Percentiles rank a stretch among this genome's conserved stretches.
These are phyloP conservation scores for Jackrogersella minutella DNA, from an alignment of 495 filamentous ascomycete genomes.

Conservation along the genomic window DNA sequence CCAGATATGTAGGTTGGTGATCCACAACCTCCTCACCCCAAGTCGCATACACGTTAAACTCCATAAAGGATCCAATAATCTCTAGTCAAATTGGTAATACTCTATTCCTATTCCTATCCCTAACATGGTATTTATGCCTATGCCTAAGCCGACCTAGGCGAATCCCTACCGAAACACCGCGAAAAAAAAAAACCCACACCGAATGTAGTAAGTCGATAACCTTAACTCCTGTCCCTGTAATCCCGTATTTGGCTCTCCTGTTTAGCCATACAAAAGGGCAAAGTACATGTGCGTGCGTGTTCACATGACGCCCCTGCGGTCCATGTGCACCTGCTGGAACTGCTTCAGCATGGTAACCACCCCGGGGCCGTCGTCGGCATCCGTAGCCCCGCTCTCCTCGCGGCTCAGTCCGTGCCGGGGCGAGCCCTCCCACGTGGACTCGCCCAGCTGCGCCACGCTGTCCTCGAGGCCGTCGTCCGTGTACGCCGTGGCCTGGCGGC, in stretches of 20 bases:
- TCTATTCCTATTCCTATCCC: not conserved
- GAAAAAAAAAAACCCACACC: not conserved
- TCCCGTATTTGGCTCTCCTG: not conserved
- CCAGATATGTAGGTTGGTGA: not conserved
- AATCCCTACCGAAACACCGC: not conserved
- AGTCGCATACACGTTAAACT: not conserved
- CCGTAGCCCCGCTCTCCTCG: slow-evolving; percentile 49
- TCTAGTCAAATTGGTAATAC: not conserved
- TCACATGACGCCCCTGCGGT: slow-evolving; percentile 57
- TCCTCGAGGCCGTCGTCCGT: slow-evolving; percentile 68
- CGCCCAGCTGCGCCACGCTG: slow-evolving; percentile 53
- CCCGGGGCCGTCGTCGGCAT: slow-evolving; percentile 60
- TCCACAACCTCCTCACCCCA: not conserved
- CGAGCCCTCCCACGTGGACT: slow-evolving; percentile 64
- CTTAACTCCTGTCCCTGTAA: not conserved
- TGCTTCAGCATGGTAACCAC: slow-evolving; percentile 90
- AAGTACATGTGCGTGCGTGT: not conserved
- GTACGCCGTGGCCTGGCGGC: slow-evolving; percentile 63
- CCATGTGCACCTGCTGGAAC: slow-evolving; percentile 84
- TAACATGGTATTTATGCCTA: not conserved
- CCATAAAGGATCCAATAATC: not conserved
- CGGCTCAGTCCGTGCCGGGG: slow-evolving; percentile 51
- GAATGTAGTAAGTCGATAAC: not conserved
- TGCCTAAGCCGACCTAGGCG: not conserved
- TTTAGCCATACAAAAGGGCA: not conserved